Evolutionary conservation across 164 flowering plant genomes (phyloP), one percentile per base, ranked within the genome.

Genomic region (Liriodendron chinense): DNA sequence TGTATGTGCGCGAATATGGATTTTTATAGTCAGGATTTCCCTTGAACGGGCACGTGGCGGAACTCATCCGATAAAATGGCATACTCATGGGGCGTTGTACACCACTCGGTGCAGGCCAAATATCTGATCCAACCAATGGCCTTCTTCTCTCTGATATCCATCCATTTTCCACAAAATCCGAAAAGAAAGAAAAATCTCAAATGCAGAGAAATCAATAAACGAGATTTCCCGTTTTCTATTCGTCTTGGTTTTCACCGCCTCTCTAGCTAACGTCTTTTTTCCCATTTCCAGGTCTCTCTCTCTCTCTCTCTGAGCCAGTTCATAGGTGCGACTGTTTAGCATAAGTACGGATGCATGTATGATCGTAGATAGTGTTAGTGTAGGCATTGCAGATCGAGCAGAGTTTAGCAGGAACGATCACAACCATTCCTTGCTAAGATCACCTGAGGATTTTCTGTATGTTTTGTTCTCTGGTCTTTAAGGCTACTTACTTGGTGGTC

Each of bases 291-390:
- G 5, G 13, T 65, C 68, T 16, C 68, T 65, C 68, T 69, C 72
- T 69, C 77, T 75, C 65, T 57, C 77, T 59, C 77, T 74, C 72
- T n/a, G n/a, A n/a, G n/a, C n/a, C n/a, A n/a, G n/a, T n/a, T n/a
- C n/a, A n/a, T n/a, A 34, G 43, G 5, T 34, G 43, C 43, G 43
- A 3, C 43, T 34, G 43, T 34, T 34, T 34, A 34, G 43, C 43
- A 34, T 34, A 3, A 3, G 43, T 34, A 34, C 6, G 43, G 5
- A 34, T 34, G 43, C 43, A 34, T 34, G 43, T 4, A 34, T 34
- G 43, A 34, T 7, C 43, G 43, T 34, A 34, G 43, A 34, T 34
- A 7, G 43, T 34, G 43, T 4, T 3, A 34, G 43, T 34, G 5
- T 34, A 34, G 43, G 43, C 43, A 34, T 34, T 34, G 43, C 43